These are phyloP conservation scores for Solanum chmielewskii DNA, from an alignment of 257 asterid species.

Conservation along the genomic window DNA sequence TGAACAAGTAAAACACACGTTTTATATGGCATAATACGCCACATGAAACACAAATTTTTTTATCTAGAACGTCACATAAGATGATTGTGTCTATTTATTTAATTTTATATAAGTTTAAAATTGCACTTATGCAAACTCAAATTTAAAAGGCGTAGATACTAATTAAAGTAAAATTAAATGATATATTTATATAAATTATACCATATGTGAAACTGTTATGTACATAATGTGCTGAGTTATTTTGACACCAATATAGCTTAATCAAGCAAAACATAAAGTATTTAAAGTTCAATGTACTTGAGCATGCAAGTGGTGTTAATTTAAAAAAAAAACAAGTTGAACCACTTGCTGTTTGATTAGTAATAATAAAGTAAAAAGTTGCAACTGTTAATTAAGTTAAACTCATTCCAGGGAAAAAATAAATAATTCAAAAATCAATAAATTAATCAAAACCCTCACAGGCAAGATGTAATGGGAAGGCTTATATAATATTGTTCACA, in stretches of 20 bases:
- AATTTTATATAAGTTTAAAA: too few species aligned
- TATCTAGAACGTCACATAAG: too few species aligned
- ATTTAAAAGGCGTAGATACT: too few species aligned
- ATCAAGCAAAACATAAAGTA: neutral
- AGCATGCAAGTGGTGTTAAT: neutral
- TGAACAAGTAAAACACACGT: too few species aligned
- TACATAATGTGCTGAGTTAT: neutral
- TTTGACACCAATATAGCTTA: neutral
- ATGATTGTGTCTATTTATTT: too few species aligned
- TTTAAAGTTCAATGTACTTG: neutral
- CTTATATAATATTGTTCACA: neutral
- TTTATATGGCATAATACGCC: too few species aligned
- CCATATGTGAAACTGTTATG: too few species aligned
- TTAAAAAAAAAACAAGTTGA: slow-evolving; percentile 2
- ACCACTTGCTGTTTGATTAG: slow-evolving; percentile 6
- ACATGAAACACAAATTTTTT: too few species aligned
- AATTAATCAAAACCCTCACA: neutral
- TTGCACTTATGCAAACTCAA: too few species aligned
- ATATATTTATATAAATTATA: too few species aligned
- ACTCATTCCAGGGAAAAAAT: neutral
- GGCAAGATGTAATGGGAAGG: neutral
- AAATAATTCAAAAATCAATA: neutral
- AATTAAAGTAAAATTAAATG: too few species aligned
- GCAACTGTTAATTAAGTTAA: neutral
- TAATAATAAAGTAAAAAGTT: neutral